phyloP scores from a whole-genome alignment of 768 basidiomycete genomes.

The Gloeopeniophorella convolvens region DNA sequence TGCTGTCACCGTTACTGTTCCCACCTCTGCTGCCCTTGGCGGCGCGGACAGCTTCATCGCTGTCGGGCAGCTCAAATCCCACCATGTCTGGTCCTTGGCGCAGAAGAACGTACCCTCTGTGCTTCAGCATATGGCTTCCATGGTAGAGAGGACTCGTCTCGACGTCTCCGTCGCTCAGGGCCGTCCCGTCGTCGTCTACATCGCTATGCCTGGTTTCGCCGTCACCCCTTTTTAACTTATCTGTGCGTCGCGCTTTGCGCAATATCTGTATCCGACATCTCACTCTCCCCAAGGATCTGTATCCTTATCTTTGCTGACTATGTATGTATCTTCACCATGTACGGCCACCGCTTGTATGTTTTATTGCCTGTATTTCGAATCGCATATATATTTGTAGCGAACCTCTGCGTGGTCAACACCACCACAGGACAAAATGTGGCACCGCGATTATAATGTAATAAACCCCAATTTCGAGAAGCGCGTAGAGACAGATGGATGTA shows the following conservation, averaged over 20 bases:
- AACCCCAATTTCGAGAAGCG: neutral
- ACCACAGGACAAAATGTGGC: no score
- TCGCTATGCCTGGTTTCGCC: neutral
- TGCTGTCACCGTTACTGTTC: slow-evolving; percentile 7
- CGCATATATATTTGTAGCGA: no score
- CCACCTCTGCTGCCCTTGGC: neutral
- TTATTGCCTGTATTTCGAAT: no score
- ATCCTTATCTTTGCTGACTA: no score
- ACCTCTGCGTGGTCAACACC: no score
- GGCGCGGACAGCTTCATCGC: neutral
- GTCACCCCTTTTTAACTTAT: neutral
- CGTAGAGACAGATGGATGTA: neutral
- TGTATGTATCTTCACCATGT: no score
- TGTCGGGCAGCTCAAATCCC: slow-evolving; percentile 6
- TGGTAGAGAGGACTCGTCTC: slow-evolving; percentile 3
- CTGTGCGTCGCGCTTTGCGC: neutral
- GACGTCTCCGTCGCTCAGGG: slow-evolving; percentile 1
- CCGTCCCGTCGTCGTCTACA: slow-evolving; percentile 1
- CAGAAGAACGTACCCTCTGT: neutral
- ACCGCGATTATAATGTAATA: no score
- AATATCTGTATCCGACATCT: no score
- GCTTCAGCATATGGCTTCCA: neutral
- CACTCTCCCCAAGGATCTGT: no score
- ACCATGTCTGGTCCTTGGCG: neutral
- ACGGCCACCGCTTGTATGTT: no score